Evolutionary conservation across 2,329 filamentous ascomycete genomes (phyloP).

Genomic region (Calonectria pseudoreteaudii): DNA sequence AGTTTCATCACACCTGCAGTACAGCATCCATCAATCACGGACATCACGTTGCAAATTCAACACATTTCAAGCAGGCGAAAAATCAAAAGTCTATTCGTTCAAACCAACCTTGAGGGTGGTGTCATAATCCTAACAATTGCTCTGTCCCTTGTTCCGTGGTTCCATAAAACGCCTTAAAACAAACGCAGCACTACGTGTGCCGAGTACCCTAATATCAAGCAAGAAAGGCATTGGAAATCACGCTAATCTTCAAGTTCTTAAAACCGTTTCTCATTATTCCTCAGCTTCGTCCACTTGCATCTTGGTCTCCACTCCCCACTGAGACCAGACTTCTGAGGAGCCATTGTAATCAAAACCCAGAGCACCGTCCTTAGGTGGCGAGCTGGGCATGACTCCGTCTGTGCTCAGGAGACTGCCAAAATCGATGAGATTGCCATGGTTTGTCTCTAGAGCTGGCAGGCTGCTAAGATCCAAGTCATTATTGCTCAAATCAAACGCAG

Average conservation of each 20-base stretch:
- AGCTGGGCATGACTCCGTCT: slow-evolving; percentile 61
- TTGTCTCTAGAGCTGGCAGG: slow-evolving; percentile 53
- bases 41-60: background rate
- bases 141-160: background rate
- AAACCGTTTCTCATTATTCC: slow-evolving; percentile 29
- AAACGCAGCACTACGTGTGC: slow-evolving; percentile 25
- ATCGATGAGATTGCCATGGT: slow-evolving; percentile 54
- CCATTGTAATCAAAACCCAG: slow-evolving; percentile 47
- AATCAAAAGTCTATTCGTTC: slow-evolving; percentile 10
- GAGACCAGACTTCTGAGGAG: slow-evolving; percentile 43
- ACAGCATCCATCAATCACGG: background rate
- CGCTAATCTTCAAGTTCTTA: slow-evolving; percentile 22
- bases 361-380: slow-evolving; percentile 53
- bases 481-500: slow-evolving; percentile 57
- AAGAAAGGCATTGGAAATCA: slow-evolving; percentile 30
- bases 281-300: slow-evolving; percentile 27
- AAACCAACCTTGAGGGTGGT: slow-evolving; percentile 7
- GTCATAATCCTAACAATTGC: slow-evolving; percentile 7
- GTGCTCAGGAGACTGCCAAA: slow-evolving; percentile 62
- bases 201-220: slow-evolving; percentile 31
- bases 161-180: slow-evolving; percentile 13
- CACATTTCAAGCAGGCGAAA: background rate
- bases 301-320: slow-evolving; percentile 44
- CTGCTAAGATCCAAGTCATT: slow-evolving; percentile 58
- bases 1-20: background rate